These are phyloP conservation scores for Oryza longistaminata DNA, from an alignment of 176 grass and related monocot species.

Conservation along the genomic window DNA sequence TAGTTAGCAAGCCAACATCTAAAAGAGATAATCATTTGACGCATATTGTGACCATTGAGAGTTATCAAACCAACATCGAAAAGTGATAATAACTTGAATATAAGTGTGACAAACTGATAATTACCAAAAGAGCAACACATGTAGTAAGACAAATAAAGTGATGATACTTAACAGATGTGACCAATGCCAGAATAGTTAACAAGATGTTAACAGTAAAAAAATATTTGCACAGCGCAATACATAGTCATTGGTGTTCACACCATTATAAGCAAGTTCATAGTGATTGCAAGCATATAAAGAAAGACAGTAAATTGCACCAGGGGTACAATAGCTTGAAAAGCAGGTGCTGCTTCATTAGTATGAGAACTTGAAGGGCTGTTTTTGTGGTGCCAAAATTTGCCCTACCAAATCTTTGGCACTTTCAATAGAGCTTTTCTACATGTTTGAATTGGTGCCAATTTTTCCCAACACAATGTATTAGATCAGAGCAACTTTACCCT, in stretches of 20 bases:
- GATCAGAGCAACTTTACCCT: no score
- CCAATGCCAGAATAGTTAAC: constrained; percentile 28
- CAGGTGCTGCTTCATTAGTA: neutral
- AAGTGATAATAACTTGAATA: neutral
- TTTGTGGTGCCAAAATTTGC: no score
- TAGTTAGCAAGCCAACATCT: neutral
- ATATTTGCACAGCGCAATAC: neutral
- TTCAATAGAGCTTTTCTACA: no score
- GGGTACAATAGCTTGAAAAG: neutral
- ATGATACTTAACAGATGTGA: neutral
- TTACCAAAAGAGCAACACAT: neutral
- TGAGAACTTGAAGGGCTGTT: neutral
- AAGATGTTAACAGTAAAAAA: constrained; percentile 29
- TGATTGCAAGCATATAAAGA: constrained; percentile 1
- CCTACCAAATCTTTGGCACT: no score
- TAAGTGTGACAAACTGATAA: neutral
- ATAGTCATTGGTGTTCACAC: constrained; percentile 1
- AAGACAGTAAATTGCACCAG: constrained; percentile 11
- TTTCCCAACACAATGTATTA: no score
- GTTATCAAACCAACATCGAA: neutral
- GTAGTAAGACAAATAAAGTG: neutral
- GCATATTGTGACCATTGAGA: neutral
- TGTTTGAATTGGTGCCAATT: no score
- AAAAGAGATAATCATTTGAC: neutral
- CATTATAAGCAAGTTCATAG: constrained; percentile 30